phyloP scores from a whole-genome alignment of 805 yeast species.

The Tetrapisispora taiwanensis region DNA sequence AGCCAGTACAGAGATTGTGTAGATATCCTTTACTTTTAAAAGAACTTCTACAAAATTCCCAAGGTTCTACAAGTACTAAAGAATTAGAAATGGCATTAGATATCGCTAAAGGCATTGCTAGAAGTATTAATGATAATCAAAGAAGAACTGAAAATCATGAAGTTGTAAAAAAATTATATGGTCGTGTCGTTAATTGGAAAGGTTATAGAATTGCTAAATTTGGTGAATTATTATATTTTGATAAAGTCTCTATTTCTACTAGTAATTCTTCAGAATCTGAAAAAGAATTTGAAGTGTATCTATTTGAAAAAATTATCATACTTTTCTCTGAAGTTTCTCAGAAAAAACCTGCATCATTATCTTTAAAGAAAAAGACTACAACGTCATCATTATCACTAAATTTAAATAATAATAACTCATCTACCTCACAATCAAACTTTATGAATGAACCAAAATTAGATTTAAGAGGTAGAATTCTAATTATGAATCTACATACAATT shows the following conservation, averaged over 20 bases:
- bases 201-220: conserved; percentile 71
- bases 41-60: conserved; percentile 43
- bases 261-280: conserved; percentile 50
- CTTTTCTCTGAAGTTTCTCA: conserved; percentile 52
- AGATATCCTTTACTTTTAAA: conserved; percentile 79
- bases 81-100: conserved; percentile 65
- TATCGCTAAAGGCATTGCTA: conserved; percentile 75
- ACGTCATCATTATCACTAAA: conserved; percentile 14
- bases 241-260: conserved; percentile 43
- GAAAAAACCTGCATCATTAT: conserved; percentile 40
- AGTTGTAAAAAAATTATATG: conserved; percentile 54
- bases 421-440: conserved; percentile 6
- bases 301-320: conserved; percentile 64
- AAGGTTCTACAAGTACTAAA: conserved; percentile 18
- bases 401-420: conserved; percentile 7
- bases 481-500: conserved; percentile 52
- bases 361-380: conserved; percentile 31
- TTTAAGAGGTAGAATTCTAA: conserved; percentile 73
- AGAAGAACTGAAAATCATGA: conserved; percentile 81
- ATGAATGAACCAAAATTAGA: conserved; percentile 37
- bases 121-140: conserved; percentile 85
- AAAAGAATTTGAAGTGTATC: conserved; percentile 78
- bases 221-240: conserved; percentile 76
- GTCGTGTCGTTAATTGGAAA: conserved; percentile 82
- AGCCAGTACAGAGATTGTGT: conserved; percentile 94